Evolutionary conservation across 2,329 filamentous ascomycete species (phyloP).

Genomic region (Fusarium denticulatum): DNA sequence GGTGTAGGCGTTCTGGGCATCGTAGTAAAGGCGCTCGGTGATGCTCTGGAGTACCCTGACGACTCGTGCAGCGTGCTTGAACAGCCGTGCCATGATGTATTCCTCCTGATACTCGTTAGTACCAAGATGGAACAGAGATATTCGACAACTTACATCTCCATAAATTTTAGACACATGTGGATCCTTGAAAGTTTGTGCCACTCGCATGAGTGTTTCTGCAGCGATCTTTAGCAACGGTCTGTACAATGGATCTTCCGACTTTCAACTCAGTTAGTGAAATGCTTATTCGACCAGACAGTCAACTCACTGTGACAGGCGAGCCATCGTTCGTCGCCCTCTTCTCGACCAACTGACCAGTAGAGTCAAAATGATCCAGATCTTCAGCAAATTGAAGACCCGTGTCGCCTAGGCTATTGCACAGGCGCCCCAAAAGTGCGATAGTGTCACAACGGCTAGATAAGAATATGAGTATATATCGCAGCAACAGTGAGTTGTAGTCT

Average conservation of each 20-base stretch:
- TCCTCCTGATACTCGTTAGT: neutral
- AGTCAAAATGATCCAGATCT: neutral
- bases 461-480: neutral
- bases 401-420: neutral
- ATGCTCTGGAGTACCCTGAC: neutral
- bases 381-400: neutral
- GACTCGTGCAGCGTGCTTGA: neutral
- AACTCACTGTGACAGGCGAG: neutral
- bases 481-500: neutral
- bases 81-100: neutral
- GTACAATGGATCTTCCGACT: neutral
- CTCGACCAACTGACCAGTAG: neutral
- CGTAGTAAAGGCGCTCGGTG: neutral
- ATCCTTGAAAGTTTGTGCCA: neutral
- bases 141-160: neutral
- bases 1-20: fast-evolving
- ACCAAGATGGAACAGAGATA: fast-evolving
- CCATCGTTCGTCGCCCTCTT: neutral
- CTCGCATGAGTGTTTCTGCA: neutral
- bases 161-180: neutral
- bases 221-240: neutral
- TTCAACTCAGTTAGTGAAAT: neutral
- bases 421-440: neutral
- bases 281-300: no score
- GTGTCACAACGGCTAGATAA: neutral